phyloP scores from a whole-genome alignment of 1,284 basidiomycete species.

The Schizophyllum amplum region DNA sequence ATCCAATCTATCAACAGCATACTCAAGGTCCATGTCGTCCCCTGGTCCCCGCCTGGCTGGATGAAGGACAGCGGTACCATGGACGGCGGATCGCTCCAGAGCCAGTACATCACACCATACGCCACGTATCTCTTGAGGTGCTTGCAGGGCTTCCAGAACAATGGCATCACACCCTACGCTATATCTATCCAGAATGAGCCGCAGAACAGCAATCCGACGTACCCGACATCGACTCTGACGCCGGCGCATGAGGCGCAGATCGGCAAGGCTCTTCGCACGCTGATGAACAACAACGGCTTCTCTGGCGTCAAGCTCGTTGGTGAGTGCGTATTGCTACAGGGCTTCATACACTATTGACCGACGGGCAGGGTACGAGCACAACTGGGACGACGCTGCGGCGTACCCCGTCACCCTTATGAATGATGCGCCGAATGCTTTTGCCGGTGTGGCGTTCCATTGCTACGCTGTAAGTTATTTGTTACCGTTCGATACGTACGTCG shows the following conservation, averaged over 20 bases:
- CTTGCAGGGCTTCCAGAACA: conserved; percentile 40
- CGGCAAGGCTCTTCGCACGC: conserved; percentile 32
- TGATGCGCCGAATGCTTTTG: conserved; percentile 32
- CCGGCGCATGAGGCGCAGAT: conserved; percentile 36
- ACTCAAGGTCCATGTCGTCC: conserved; percentile 36
- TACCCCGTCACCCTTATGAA: conserved; percentile 44
- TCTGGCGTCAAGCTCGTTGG: conserved; percentile 39
- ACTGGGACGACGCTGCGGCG: conserved; percentile 40
- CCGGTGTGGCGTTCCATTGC: conserved; percentile 47
- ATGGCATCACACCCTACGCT: conserved; percentile 41
- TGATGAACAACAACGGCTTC: conserved; percentile 43
- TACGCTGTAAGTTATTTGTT: conserved; percentile 23
- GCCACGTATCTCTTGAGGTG: conserved; percentile 45
- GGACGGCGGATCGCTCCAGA: conserved; percentile 37
- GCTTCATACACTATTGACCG: neutral
- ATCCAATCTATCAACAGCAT: conserved; percentile 35
- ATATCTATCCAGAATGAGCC: conserved; percentile 50
- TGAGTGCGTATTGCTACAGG: too few relatives aligned
- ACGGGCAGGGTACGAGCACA: conserved; percentile 31
- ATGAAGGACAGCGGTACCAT: conserved; percentile 43
- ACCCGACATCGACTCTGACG: conserved; percentile 31
- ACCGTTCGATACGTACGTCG: neutral
- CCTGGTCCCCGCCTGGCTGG: conserved; percentile 56
- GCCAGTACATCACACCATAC: conserved; percentile 31
- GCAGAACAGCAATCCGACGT: conserved; percentile 43